Base-by-base conservation (phyloP, 2,329 filamentous ascomycete species). In the Aspergillus novoparasiticus region DNA sequence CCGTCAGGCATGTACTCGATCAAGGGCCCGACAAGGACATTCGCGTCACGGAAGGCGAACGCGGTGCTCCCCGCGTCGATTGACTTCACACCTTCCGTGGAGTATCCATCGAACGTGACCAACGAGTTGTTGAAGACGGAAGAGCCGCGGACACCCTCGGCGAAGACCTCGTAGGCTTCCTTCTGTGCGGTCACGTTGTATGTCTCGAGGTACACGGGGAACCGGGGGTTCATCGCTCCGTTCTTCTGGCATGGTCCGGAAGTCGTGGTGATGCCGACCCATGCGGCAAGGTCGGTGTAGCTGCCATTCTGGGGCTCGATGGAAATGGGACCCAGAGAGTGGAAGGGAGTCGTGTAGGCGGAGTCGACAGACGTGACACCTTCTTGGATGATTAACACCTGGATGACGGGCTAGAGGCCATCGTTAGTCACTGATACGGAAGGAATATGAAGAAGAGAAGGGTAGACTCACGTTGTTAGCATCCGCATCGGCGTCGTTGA, bases 21-120 rank as follows among this genome's bases (percentile, higher is more conserved):
- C 6, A 79, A 56, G 0, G 74, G 72, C 0, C 72, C 69, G 23
- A 66, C 64, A 41, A 84, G 78, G 10, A 85, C 66, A 66, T 82
- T 81, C 59, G 82, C 79, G 2, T 71, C 66, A 2, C 84, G 80
- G 72, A 79, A 80, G 23, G 83, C 76, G 61, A 81, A 86, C 1
- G 84, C 83, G 3, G 79, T 77, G 1, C 77, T 75, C 8, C 71
- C 69, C 28, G 64, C 67, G 48, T 71, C 64, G 43, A 83, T 67
- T 0, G 71, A 73, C 58, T 78, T 69, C 3, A 87, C 79, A 1
- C 80, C 85, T 26, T 80, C 71, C 6, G 71, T 73, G 1, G 84
- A 79, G 72, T 87, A 87, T 5, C 82, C 82, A 68, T 88, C 85
- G 59, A 87, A 84, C 80, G 86, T 82, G 74, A 86, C 83, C 50